phyloP scores from a whole-genome alignment of 352 stramenopile genomes.

The Phytophthora citrophthora region DNA sequence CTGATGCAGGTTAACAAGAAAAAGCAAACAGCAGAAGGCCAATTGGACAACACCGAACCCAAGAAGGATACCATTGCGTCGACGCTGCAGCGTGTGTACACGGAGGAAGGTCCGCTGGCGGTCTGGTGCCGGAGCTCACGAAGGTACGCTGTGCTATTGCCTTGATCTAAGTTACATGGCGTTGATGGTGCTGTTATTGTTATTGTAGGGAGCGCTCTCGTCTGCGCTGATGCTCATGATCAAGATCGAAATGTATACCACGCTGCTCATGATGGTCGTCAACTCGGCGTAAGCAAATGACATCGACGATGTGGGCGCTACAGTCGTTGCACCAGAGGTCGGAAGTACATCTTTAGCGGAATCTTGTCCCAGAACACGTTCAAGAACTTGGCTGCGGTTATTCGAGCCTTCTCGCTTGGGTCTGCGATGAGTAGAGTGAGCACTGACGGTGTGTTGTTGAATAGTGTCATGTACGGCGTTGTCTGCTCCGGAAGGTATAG shows the following conservation, averaged over 20 bases:
- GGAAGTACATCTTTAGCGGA: slow-evolving; percentile 83
- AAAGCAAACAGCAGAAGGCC: slow-evolving; percentile 32
- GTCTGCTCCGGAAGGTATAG: slow-evolving; percentile 85
- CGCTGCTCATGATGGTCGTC: slow-evolving; percentile 74
- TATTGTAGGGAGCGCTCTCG: slow-evolving; percentile 92
- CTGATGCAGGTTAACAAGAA: slow-evolving; percentile 93
- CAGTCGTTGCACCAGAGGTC: slow-evolving; percentile 35
- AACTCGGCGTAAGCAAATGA: slow-evolving; percentile 70
- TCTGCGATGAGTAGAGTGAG: slow-evolving; percentile 82
- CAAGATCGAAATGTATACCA: slow-evolving; percentile 95
- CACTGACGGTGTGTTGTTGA: slow-evolving; percentile 74
- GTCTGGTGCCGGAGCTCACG: slow-evolving; percentile 95
- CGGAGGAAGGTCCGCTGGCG: slow-evolving; percentile 87
- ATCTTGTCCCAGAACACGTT: slow-evolving; percentile 87
- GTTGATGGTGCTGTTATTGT: not conserved
- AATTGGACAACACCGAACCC: slow-evolving; percentile 11
- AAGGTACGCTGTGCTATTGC: slow-evolving; percentile 46
- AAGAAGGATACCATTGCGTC: slow-evolving; percentile 85
- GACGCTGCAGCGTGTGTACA: slow-evolving; percentile 79
- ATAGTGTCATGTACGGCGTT: slow-evolving; percentile 85
- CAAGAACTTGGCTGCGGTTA: slow-evolving; percentile 79
- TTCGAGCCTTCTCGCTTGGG: slow-evolving; percentile 74
- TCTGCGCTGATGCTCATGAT: slow-evolving; percentile 98
- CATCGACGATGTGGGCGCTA: slow-evolving; percentile 48
- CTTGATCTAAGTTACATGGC: not conserved